Percentiles rank a stretch among this genome's conserved stretches.
These are phyloP conservation scores for Podosphaera fusca DNA, from an alignment of 2,329 filamentous ascomycete genomes.

Conservation along the genomic window DNA sequence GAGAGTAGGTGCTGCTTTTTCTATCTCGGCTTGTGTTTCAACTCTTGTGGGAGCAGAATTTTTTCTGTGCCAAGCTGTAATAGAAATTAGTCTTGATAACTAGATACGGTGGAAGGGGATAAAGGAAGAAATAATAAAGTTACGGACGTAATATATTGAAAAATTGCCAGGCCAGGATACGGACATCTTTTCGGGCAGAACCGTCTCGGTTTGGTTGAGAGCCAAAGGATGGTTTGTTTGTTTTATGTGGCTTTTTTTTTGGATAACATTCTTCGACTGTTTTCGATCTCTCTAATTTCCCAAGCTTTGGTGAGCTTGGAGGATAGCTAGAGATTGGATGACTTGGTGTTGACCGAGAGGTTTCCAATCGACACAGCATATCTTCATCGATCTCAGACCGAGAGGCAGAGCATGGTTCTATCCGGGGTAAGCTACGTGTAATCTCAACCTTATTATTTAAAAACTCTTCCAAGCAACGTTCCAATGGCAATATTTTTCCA, in stretches of 20 bases:
- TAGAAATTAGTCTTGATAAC: slow-evolving; percentile 16
- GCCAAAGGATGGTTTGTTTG: slow-evolving; percentile 19
- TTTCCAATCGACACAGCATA: neutral
- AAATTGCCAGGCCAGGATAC: slow-evolving; percentile 94
- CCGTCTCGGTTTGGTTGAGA: slow-evolving; percentile 13
- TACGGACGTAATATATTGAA: slow-evolving; percentile 72
- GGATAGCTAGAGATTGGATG: neutral
- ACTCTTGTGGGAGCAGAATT: neutral
- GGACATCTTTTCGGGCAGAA: slow-evolving; percentile 47
- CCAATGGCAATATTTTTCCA: slow-evolving; percentile 50
- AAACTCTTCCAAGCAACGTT: slow-evolving; percentile 80
- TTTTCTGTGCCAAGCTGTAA: slow-evolving; percentile 62
- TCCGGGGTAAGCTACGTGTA: slow-evolving; percentile 44
- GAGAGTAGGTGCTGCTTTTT: slow-evolving; percentile 53
- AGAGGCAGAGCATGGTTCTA: slow-evolving; percentile 26
- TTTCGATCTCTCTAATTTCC: slow-evolving; percentile 1
- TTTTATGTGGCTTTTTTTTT: slow-evolving; percentile 8
- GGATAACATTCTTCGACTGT: slow-evolving; percentile 1
- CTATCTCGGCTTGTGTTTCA: neutral
- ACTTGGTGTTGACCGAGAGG: neutral
- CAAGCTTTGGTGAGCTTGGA: neutral
- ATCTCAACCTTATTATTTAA: slow-evolving; percentile 81
- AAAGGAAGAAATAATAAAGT: slow-evolving; percentile 8
- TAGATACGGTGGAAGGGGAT: neutral
- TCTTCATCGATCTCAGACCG: slow-evolving; percentile 4